Evolutionary conservation across 192 early-diverging fungal genomes (phyloP).

Genomic region (Allomyces arbusculus): DNA sequence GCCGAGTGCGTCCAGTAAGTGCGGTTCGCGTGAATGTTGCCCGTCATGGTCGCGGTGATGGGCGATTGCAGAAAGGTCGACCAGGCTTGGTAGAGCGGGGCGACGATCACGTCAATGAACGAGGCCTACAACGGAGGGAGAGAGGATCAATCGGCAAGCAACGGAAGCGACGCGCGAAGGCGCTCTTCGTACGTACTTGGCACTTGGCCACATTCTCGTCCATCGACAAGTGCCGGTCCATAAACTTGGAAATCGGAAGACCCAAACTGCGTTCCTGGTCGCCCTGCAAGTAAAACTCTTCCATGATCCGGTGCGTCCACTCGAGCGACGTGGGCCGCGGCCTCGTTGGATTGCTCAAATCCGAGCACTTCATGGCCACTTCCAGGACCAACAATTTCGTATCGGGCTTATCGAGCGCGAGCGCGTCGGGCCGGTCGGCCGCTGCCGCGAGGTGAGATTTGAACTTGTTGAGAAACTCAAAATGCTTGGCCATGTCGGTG

Average conservation of each 20-base stretch:
- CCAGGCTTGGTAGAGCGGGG: slow-evolving; percentile 31
- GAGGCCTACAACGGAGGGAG: neutral
- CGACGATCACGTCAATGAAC: slow-evolving; percentile 34
- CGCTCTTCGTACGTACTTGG: slow-evolving; percentile 2
- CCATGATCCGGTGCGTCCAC: slow-evolving; percentile 30
- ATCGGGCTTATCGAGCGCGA: neutral
- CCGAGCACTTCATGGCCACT: slow-evolving; percentile 37
- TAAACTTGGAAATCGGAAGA: slow-evolving; percentile 35
- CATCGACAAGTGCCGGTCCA: slow-evolving; percentile 21
- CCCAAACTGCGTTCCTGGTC: slow-evolving; percentile 26
- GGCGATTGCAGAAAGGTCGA: slow-evolving; percentile 18
- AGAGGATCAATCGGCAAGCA: neutral
- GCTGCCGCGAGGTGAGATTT: slow-evolving; percentile 28
- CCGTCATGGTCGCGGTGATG: slow-evolving; percentile 17
- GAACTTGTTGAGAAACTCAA: slow-evolving; percentile 36
- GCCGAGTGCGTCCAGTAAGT: slow-evolving; percentile 12
- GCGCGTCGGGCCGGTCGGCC: slow-evolving; percentile 9
- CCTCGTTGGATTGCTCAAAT: slow-evolving; percentile 34
- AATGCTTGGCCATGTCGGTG: slow-evolving; percentile 31
- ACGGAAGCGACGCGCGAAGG: neutral
- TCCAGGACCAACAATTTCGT: slow-evolving; percentile 17
- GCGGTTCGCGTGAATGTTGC: slow-evolving; percentile 24
- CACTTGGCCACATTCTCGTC: slow-evolving; percentile 38
- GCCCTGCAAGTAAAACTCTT: slow-evolving; percentile 11
- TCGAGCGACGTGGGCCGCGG: slow-evolving; percentile 13